Percentiles rank a stretch among this genome's conserved stretches.
Conservation (phyloP, 805 yeast genomes). For the Grigorovia transvaalensis region DNA sequence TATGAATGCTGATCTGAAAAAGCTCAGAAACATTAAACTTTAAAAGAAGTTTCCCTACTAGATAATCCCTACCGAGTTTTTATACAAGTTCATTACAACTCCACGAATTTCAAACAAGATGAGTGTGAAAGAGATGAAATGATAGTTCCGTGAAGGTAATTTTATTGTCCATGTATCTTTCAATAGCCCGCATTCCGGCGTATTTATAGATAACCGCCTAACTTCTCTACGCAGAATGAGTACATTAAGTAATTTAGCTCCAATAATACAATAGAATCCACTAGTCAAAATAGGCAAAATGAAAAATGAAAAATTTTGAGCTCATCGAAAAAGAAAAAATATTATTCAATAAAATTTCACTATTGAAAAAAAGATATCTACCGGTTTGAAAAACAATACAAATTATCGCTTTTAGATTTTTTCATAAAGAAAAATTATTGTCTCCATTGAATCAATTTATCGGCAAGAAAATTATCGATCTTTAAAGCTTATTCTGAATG, state of each 20-base stretch:
- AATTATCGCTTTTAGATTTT: background rate
- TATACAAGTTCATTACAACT: no score
- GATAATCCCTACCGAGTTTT: no score
- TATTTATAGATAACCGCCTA: no score
- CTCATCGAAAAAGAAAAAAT: background rate
- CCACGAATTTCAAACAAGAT: no score
- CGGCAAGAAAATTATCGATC: background rate
- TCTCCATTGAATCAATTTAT: background rate
- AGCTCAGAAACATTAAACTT: no score
- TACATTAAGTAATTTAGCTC: background rate
- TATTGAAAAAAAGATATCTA: background rate
- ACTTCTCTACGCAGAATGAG: background rate
- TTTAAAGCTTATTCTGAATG: background rate
- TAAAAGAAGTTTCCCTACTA: no score
- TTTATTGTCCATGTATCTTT: no score
- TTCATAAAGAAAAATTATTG: background rate
- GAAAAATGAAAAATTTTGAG: background rate
- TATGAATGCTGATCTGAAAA: no score
- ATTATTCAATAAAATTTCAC: no score
- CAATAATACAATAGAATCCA: background rate
- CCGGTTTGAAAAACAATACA: background rate
- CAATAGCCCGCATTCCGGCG: no score
- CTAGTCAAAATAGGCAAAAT: background rate
- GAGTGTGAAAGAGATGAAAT: no score
- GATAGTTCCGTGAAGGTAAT: no score